These are phyloP conservation scores for Insectozyma bohioensis DNA, from an alignment of 1,139 yeast genomes.

Conservation along the genomic window DNA sequence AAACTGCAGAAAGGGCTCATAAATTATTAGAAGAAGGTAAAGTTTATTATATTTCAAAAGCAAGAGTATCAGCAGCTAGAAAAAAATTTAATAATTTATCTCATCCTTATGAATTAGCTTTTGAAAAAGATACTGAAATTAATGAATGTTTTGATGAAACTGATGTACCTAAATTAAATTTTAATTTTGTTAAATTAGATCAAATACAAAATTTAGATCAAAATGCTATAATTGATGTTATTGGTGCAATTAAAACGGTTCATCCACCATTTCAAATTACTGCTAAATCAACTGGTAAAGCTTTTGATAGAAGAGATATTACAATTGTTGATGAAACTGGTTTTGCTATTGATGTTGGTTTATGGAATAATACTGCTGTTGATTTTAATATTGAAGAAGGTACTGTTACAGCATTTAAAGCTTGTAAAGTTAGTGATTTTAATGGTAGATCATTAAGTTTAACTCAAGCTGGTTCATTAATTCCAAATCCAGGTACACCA, in stretches of 20 bases:
- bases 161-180: constrained; percentile 74
- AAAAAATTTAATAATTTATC: constrained; percentile 81
- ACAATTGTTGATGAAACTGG: constrained; percentile 84
- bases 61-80: constrained; percentile 79
- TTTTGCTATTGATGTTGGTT: constrained; percentile 71
- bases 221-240: constrained; percentile 76
- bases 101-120: constrained; percentile 84
- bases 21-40: constrained; percentile 83
- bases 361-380: constrained; percentile 88
- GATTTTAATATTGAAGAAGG: constrained; percentile 77
- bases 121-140: constrained; percentile 78
- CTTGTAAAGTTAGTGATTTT: constrained; percentile 86
- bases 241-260: constrained; percentile 81
- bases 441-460: constrained; percentile 84
- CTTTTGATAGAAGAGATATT: constrained; percentile 88
- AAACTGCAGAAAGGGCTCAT: constrained; percentile 75
- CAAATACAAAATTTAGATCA: constrained; percentile 66
- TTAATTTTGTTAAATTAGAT: constrained; percentile 70
- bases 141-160: constrained; percentile 65
- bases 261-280: constrained; percentile 75
- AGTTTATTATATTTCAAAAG: constrained; percentile 81
- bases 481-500: constrained; percentile 82
- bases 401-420: constrained; percentile 88
- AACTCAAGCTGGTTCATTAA: constrained; percentile 73
- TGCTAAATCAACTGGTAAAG: constrained; percentile 90